Evolutionary conservation across 176 grass and related monocot species (phyloP), one percentile per base, ranked within the genome.

Genomic region (Juncus effusus): DNA sequence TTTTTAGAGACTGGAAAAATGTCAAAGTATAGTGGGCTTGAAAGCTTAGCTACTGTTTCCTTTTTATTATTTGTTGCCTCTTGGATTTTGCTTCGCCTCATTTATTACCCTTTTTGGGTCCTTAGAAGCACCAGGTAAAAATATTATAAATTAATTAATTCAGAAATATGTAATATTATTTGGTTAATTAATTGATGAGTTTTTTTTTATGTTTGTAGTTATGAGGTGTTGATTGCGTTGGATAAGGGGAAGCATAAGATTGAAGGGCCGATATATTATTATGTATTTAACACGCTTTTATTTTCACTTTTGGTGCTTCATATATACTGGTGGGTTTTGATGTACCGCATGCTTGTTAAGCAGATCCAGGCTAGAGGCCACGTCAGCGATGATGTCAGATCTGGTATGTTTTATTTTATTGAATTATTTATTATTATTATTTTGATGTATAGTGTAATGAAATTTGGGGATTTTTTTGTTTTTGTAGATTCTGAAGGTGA

Each of bases 1-100:
- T 96, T 96, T 59, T 58, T 96, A 69, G 91, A 96, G 72, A 78
- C 80, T 9, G 91, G 87, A 51, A 96, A 96, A 79, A 96, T 96
- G 84, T 58, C 91, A 55, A 96, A 96, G 79, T 96, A 96, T 67
- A 82, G 87, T 80, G 78, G 84, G 10, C 79, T 77, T n/a, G 87
- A 96, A 11, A 61, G 55, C 74, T 54, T 90, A 45, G 91, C 91
- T 60, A 53, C 58, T 68, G 62, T 82, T 9, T 42, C 84, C 35
- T 87, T 96, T 90, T 81, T 79, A 61, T 76, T 85, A 75, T 96
- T 90, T 42, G 87, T 96, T 45, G 16, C 63, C 47, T 96, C 87
- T 10, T 96, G 91, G 87, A 84, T 90, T 64, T 45, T 96, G 65
- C 81, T 96, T 19, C 91, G 91, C 8, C 91, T 96, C 10, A 62